A percentile compares a stretch with the other conserved stretches of the same genome.
phyloP scores from a whole-genome alignment of 495 filamentous ascomycete genomes.

The Tuber aestivum region DNA sequence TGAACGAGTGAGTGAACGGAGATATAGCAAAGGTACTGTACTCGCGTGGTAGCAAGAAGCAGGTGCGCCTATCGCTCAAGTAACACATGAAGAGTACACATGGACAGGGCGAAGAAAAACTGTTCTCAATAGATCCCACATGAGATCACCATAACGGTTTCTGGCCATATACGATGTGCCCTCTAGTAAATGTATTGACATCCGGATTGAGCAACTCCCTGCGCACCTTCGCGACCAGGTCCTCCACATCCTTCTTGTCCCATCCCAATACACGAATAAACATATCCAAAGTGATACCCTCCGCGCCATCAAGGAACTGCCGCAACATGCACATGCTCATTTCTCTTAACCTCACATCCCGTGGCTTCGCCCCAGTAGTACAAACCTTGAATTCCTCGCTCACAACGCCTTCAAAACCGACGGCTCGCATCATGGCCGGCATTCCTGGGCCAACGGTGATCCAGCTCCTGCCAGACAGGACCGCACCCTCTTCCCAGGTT shows the following conservation, averaged over 20 bases:
- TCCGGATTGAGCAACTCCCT: slow-evolving; percentile 41
- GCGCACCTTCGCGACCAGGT: slow-evolving; percentile 44
- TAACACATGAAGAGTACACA: background rate
- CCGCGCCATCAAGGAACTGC: slow-evolving; percentile 46
- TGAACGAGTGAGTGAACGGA: background rate
- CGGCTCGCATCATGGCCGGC: slow-evolving; percentile 49
- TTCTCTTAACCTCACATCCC: slow-evolving; percentile 46
- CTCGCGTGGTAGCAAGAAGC: background rate
- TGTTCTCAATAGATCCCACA: background rate
- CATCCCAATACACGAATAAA: slow-evolving; percentile 47
- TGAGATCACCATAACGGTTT: slow-evolving; percentile 2
- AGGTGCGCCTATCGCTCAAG: background rate
- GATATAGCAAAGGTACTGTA: background rate
- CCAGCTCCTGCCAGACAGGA: slow-evolving; percentile 26
- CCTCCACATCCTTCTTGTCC: slow-evolving; percentile 48
- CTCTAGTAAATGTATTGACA: slow-evolving; percentile 6
- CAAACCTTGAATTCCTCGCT: slow-evolving; percentile 49
- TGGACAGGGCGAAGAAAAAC: background rate
- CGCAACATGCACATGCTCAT: slow-evolving; percentile 42
- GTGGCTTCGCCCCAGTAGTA: slow-evolving; percentile 51
- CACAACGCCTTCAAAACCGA: slow-evolving; percentile 55
- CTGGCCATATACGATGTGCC: slow-evolving; percentile 8
- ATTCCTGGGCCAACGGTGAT: slow-evolving; percentile 46
- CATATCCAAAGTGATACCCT: slow-evolving; percentile 47
- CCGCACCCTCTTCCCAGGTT: slow-evolving; percentile 43